Conservation (phyloP, 1,139 yeast species). For the Candida glucosophila region DNA sequence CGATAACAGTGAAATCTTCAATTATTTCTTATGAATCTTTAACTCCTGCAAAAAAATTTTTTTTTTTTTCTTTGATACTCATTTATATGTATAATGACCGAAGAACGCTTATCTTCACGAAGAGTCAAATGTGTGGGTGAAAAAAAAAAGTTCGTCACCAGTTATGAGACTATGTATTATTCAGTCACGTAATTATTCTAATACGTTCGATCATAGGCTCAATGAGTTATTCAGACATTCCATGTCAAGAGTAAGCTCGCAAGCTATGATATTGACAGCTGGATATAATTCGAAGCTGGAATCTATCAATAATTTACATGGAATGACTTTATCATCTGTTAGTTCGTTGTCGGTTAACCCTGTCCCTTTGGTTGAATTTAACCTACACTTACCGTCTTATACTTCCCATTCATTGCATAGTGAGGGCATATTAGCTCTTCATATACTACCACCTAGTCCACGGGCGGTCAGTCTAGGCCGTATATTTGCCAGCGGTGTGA, state of each 20-base stretch:
- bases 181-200: too few relatives aligned
- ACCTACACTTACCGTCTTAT: conserved; percentile 72
- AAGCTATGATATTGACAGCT: conserved; percentile 36
- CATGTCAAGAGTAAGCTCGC: conserved; percentile 34
- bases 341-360: conserved; percentile 72
- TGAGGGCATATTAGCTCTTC: conserved; percentile 54
- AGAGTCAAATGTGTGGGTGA: too few relatives aligned
- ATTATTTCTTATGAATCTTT: too few relatives aligned
- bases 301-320: conserved; percentile 32
- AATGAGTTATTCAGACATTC: conserved; percentile 19
- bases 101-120: too few relatives aligned
- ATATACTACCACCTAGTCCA: conserved; percentile 53
- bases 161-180: too few relatives aligned
- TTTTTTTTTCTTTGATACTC: too few relatives aligned
- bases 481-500: conserved; percentile 53
- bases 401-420: conserved; percentile 61
- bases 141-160: too few relatives aligned
- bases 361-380: conserved; percentile 67
- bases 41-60: too few relatives aligned
- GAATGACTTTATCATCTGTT: conserved; percentile 77
- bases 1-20: too few relatives aligned
- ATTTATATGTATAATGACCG: too few relatives aligned
- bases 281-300: conserved; percentile 7
- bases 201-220: too few relatives aligned
- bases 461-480: conserved; percentile 47